Conservation (phyloP, 306 rosid species). For the Rosa persica region DNA sequence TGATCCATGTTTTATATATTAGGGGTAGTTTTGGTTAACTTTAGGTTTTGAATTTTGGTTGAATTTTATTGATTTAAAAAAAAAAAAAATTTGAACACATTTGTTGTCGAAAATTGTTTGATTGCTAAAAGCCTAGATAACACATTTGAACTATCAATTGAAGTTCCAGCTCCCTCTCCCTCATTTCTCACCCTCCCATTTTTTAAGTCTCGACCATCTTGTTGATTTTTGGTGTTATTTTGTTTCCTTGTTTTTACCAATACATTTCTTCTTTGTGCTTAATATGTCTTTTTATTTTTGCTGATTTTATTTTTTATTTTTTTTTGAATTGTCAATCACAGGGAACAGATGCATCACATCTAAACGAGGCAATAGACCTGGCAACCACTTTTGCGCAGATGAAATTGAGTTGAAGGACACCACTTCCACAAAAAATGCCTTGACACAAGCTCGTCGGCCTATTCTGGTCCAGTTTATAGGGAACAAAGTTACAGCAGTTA, state of each 20-base stretch:
- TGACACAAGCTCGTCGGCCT: neutral
- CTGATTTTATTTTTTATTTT: too few relatives aligned
- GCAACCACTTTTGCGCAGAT: slow-evolving; percentile 67
- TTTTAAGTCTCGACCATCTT: neutral
- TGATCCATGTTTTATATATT: neutral
- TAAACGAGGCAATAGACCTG: slow-evolving; percentile 72
- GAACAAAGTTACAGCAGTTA: neutral
- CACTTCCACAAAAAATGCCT: neutral
- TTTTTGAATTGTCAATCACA: slow-evolving; percentile 29
- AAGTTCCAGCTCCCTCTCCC: neutral
- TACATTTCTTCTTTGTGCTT: neutral
- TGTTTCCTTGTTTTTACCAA: neutral
- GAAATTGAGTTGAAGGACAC: slow-evolving; percentile 47
- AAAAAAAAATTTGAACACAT: neutral
- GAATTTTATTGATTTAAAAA: too few relatives aligned
- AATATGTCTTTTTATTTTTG: too few relatives aligned
- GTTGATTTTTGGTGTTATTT: neutral
- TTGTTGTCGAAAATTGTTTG: too few relatives aligned
- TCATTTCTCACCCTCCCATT: neutral
- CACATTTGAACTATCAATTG: too few relatives aligned
- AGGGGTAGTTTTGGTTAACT: neutral
- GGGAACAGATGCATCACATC: slow-evolving; percentile 81
- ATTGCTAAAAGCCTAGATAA: too few relatives aligned
- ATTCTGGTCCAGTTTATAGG: neutral
- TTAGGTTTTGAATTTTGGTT: neutral